Conservation (phyloP, 1,139 yeast genomes). For the Zygosaccharomyces sapae region DNA sequence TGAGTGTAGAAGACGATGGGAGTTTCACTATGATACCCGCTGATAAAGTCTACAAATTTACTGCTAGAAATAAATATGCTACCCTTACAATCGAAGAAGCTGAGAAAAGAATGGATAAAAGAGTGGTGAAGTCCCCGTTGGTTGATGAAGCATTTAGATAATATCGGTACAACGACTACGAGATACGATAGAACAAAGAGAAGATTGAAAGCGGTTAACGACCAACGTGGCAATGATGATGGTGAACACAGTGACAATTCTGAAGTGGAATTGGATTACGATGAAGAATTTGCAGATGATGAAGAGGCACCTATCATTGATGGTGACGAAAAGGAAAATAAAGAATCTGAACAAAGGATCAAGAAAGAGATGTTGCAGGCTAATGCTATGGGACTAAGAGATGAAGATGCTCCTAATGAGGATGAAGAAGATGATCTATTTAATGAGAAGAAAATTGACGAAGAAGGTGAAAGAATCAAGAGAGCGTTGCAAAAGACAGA, state of each 20-base stretch:
- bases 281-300: constrained; percentile 97
- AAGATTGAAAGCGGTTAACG: constrained; percentile 56
- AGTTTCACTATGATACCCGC: constrained; percentile 88
- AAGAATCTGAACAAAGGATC: constrained; percentile 80
- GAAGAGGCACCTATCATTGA: constrained; percentile 98
- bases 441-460: constrained; percentile 76
- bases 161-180: constrained; percentile 47
- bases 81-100: constrained; percentile 95
- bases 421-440: constrained; percentile 52
- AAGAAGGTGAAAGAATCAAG: constrained; percentile 82
- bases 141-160: constrained; percentile 89
- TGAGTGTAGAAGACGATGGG: constrained; percentile 82
- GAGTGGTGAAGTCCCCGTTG: constrained; percentile 73
- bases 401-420: constrained; percentile 52
- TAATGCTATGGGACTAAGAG: constrained; percentile 63
- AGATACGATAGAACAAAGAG: constrained; percentile 43
- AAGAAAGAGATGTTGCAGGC: constrained; percentile 89
- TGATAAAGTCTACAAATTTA: constrained; percentile 87
- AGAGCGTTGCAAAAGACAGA: constrained; percentile 84
- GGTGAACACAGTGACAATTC: constrained; percentile 59
- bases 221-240: constrained; percentile 38
- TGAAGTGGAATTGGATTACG: constrained; percentile 89
- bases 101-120: constrained; percentile 89
- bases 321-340: constrained; percentile 93
- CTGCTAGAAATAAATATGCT: constrained; percentile 89